These are phyloP conservation scores for Yamadazyma endophytica DNA, from an alignment of 805 yeast genomes.

Conservation along the genomic window DNA sequence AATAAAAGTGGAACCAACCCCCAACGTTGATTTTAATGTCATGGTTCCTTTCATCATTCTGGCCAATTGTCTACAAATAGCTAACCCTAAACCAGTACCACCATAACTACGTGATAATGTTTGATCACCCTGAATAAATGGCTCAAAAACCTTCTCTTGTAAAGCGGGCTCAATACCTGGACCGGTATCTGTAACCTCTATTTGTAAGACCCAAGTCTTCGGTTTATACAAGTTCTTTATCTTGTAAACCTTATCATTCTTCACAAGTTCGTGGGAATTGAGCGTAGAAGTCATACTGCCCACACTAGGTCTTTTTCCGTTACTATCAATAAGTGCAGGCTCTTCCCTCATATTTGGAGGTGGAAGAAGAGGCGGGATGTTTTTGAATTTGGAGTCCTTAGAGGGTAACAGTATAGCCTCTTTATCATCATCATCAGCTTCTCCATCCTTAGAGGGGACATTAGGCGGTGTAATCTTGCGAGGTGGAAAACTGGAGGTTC, in stretches of 20 bases:
- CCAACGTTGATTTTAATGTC: slow-evolving; percentile 66
- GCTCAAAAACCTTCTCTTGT: slow-evolving; percentile 86
- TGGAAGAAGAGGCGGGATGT: slow-evolving; percentile 1
- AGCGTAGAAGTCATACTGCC: slow-evolving; percentile 9
- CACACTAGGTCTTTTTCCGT: slow-evolving; percentile 10
- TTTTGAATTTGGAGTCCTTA: background rate
- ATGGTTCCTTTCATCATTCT: slow-evolving; percentile 87
- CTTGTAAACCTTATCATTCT: slow-evolving; percentile 30
- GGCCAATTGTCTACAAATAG: slow-evolving; percentile 87
- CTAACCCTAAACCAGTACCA: slow-evolving; percentile 91
- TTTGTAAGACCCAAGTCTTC: slow-evolving; percentile 55
- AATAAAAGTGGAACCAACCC: slow-evolving; percentile 79
- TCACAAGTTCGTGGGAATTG: slow-evolving; percentile 26
- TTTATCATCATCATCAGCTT: too few relatives aligned
- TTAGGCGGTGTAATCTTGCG: too few relatives aligned
- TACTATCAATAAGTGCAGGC: slow-evolving; percentile 4
- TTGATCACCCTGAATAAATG: slow-evolving; percentile 96
- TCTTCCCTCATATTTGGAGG: slow-evolving; percentile 12
- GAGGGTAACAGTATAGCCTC: background rate
- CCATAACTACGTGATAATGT: slow-evolving; percentile 87
- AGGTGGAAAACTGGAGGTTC: too few relatives aligned
- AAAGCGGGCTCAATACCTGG: slow-evolving; percentile 86
- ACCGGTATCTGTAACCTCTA: slow-evolving; percentile 85
- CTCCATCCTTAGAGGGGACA: too few relatives aligned
- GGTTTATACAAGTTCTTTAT: slow-evolving; percentile 34